These are phyloP conservation scores for Pseudognaphalium luteoalbum DNA, from an alignment of 129 eudicot genomes.

Conservation along the genomic window DNA sequence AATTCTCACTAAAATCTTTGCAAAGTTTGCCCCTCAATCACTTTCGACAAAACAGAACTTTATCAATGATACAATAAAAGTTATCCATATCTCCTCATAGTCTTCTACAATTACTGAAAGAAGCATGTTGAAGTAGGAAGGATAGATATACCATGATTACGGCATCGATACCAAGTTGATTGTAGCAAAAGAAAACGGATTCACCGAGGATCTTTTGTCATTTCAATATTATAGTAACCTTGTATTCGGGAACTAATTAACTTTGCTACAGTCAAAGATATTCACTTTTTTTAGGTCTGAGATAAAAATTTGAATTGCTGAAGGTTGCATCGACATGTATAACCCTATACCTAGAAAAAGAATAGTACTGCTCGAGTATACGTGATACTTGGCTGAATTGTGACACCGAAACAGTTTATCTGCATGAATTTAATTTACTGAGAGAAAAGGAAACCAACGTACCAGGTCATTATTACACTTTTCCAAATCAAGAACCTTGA, in stretches of 20 bases:
- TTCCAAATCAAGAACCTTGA: slow-evolving; percentile 96
- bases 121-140: slow-evolving; percentile 18
- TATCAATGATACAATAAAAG: not conserved
- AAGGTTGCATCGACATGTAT: slow-evolving; percentile 12
- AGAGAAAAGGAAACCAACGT: slow-evolving; percentile 27
- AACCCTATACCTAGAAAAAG: not conserved
- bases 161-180: slow-evolving; percentile 11
- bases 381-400: not conserved
- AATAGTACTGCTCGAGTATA: not conserved
- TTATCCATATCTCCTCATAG: slow-evolving; percentile 6
- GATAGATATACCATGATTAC: slow-evolving; percentile 7
- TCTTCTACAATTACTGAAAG: slow-evolving; percentile 10
- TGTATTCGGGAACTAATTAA: not conserved
- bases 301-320: not conserved
- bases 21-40: not conserved
- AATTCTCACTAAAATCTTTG: slow-evolving; percentile 11
- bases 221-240: slow-evolving; percentile 8
- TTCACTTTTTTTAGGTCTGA: not conserved
- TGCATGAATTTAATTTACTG: not conserved
- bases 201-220: not conserved
- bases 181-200: slow-evolving; percentile 14
- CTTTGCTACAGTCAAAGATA: not conserved
- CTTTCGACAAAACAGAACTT: slow-evolving; percentile 6
- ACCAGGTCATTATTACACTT: slow-evolving; percentile 96
- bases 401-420: not conserved